These are phyloP conservation scores for Malassezia vespertilionis DNA, from an alignment of 1,284 basidiomycete genomes.

Conservation along the genomic window DNA sequence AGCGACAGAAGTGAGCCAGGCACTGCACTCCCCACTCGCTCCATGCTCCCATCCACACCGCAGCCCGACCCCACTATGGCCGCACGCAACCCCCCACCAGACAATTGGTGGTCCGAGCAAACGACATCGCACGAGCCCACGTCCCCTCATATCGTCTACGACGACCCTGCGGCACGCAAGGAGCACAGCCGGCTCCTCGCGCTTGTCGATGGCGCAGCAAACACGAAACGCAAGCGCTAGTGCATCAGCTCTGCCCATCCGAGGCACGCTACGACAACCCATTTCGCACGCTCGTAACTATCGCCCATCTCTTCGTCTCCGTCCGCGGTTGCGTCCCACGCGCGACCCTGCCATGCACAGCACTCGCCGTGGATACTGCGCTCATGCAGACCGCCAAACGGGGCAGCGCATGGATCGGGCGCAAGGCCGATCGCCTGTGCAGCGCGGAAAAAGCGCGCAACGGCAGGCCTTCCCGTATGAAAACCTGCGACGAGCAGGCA, in stretches of 20 bases:
- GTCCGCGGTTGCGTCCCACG: background rate
- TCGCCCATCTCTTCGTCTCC: slow-evolving; percentile 38
- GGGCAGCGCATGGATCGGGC: slow-evolving; percentile 21
- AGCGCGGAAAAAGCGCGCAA: slow-evolving; percentile 25
- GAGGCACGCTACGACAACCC: slow-evolving; percentile 33
- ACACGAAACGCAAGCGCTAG: background rate
- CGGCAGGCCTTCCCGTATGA: slow-evolving; percentile 37
- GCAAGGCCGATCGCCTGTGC: slow-evolving; percentile 17
- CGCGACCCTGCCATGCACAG: slow-evolving; percentile 11
- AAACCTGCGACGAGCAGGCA: slow-evolving; percentile 35
- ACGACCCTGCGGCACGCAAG: slow-evolving; percentile 25
- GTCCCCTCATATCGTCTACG: slow-evolving; percentile 26
- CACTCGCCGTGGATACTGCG: slow-evolving; percentile 21
- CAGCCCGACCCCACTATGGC: too few relatives aligned
- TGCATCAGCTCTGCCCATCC: slow-evolving; percentile 24
- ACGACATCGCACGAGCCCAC: too few relatives aligned
- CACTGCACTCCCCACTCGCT: too few relatives aligned
- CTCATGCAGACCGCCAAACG: slow-evolving; percentile 28
- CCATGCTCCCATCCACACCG: too few relatives aligned
- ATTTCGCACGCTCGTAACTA: slow-evolving; percentile 30
- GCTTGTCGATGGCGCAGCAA: slow-evolving; percentile 17
- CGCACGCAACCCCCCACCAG: too few relatives aligned
- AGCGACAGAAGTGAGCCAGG: too few relatives aligned
- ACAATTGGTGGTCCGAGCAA: too few relatives aligned
- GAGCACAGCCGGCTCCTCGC: slow-evolving; percentile 23